Evolutionary conservation across 345 rosid genomes (phyloP).

Genomic region (Luvunga scandens): DNA sequence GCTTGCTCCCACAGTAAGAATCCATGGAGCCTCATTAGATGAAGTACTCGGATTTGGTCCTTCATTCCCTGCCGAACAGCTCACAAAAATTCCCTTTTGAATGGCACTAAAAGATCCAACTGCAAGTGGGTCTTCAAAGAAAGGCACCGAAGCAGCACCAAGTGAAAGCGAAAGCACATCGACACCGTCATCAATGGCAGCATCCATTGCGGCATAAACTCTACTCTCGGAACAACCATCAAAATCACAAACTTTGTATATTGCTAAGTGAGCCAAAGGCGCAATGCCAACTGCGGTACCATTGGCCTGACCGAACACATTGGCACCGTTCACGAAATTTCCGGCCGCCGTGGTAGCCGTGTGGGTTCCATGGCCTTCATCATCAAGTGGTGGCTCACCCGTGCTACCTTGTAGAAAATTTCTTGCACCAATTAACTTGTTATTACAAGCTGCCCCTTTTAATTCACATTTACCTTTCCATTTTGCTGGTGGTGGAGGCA

Average conservation of each 20-base stretch:
- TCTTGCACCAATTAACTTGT: slow-evolving; percentile 61
- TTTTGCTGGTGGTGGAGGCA: slow-evolving; percentile 41
- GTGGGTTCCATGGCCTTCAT: slow-evolving; percentile 57
- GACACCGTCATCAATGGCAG: slow-evolving; percentile 52
- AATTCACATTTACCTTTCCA: slow-evolving; percentile 63
- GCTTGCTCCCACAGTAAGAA: slow-evolving; percentile 57
- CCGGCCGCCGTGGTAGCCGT: slow-evolving; percentile 60
- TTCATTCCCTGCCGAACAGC: slow-evolving; percentile 49
- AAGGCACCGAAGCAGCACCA: slow-evolving; percentile 38
- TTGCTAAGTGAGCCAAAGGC: slow-evolving; percentile 46
- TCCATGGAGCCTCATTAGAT: slow-evolving; percentile 63
- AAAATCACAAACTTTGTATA: slow-evolving; percentile 42
- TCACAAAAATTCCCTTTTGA: slow-evolving; percentile 47
- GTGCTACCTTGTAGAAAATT: slow-evolving; percentile 14
- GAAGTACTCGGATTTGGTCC: slow-evolving; percentile 37
- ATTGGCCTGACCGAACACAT: slow-evolving; percentile 36
- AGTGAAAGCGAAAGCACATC: slow-evolving; percentile 53
- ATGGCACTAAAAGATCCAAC: slow-evolving; percentile 43
- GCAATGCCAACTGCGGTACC: slow-evolving; percentile 61
- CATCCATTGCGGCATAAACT: slow-evolving; percentile 52
- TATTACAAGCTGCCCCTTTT: slow-evolving; percentile 34
- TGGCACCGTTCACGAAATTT: slow-evolving; percentile 32
- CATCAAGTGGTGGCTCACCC: slow-evolving; percentile 35
- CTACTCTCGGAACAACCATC: slow-evolving; percentile 33
- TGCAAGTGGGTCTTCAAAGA: slow-evolving; percentile 34